Evolutionary conservation across 192 early-diverging fungal genomes (phyloP).

Genomic region (Glomus cerebriforme): DNA sequence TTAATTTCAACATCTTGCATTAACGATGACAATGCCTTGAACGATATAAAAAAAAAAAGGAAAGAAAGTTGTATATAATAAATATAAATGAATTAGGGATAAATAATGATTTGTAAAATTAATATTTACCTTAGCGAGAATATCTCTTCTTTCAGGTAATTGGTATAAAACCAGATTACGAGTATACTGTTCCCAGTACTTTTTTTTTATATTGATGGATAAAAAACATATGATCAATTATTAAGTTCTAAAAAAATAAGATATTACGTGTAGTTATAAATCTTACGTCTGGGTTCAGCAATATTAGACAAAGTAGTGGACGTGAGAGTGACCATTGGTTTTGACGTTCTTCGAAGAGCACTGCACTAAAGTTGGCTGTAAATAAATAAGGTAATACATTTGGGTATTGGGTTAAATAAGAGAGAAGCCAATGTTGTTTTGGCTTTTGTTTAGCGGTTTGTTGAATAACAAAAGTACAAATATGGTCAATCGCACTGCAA

Average conservation of each 20-base stretch:
- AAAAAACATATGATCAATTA: background rate
- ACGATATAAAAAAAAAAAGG: conserved; percentile 3
- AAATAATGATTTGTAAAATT: background rate
- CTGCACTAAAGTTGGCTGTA: conserved; percentile 65
- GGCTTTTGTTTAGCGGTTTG: conserved; percentile 40
- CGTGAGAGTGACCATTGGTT: conserved; percentile 85
- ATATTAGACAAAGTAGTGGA: conserved; percentile 76
- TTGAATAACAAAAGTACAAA: conserved; percentile 69
- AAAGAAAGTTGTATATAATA: too few relatives aligned
- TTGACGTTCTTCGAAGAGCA: conserved; percentile 78
- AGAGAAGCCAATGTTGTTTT: conserved; percentile 57
- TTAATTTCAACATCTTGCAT: conserved; percentile 66
- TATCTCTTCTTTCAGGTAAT: conserved; percentile 46
- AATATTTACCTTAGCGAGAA: conserved; percentile 38
- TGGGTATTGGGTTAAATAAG: conserved; percentile 55
- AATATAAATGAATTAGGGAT: background rate
- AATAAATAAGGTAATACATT: conserved; percentile 69
- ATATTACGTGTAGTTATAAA: background rate
- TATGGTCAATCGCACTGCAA: conserved; percentile 71
- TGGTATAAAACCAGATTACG: conserved; percentile 7
- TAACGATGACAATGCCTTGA: conserved; percentile 52
- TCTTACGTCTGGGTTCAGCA: conserved; percentile 69
- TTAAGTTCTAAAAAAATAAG: background rate
- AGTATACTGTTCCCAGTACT: conserved; percentile 18
- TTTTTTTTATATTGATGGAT: background rate